A percentile compares a stretch with the other conserved stretches of the same genome.
Evolutionary conservation across 148 eudicot species (phyloP).

Genomic region (Rhododendron henanense): DNA sequence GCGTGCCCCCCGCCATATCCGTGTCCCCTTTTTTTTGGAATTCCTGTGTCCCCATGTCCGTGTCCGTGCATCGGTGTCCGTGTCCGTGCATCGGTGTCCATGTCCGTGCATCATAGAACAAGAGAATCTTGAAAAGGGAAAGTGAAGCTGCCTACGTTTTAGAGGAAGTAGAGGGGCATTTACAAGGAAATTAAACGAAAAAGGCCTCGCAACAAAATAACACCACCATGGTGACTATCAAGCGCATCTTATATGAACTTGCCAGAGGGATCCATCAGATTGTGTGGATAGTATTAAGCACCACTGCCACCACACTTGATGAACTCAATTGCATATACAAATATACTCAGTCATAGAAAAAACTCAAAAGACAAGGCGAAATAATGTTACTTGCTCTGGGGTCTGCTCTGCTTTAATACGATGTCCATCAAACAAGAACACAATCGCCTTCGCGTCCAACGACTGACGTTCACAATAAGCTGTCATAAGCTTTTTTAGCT

Average conservation of each 20-base stretch:
- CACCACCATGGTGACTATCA: neutral
- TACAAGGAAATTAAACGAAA: neutral
- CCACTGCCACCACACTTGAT: neutral
- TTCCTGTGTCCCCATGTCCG: no score
- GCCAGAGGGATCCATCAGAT: neutral
- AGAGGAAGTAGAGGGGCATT: neutral
- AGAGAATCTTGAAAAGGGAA: neutral
- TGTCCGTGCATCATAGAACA: neutral
- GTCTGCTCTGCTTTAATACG: constrained; percentile 1
- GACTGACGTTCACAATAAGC: constrained; percentile 2
- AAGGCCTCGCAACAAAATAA: neutral
- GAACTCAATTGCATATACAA: neutral
- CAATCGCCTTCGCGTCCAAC: neutral
- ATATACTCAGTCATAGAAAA: neutral
- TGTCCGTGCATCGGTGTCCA: no score
- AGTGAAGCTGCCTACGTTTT: neutral
- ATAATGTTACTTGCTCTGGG: neutral
- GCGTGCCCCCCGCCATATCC: no score
- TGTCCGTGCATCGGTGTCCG: no score
- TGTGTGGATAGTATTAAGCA: neutral
- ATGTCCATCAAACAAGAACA: neutral
- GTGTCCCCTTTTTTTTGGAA: no score
- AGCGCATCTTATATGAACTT: neutral
- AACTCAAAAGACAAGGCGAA: neutral
- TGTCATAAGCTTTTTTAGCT: constrained; percentile 4